Evolutionary conservation across 305 asterid species (phyloP).

Genomic region (Ilex paraguariensis): DNA sequence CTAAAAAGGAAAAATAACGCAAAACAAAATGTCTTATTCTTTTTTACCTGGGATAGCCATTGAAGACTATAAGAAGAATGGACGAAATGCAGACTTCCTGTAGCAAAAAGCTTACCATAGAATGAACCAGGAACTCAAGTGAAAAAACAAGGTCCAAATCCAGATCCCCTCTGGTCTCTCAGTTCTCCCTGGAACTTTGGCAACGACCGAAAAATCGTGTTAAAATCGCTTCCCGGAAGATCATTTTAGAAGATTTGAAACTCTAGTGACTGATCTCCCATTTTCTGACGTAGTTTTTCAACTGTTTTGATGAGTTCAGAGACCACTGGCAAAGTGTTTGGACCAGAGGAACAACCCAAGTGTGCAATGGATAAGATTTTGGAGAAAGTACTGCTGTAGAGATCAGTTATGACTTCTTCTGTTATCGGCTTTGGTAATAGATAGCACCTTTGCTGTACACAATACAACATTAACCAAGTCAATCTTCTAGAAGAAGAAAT

Average conservation of each 20-base stretch:
- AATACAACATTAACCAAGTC: too few species aligned
- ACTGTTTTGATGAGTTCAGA: conserved; percentile 15
- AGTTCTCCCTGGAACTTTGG: conserved; percentile 6
- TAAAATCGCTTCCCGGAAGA: conserved; percentile 23
- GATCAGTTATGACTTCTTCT: conserved; percentile 13
- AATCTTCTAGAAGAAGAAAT: too few species aligned
- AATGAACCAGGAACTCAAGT: conserved; percentile 30
- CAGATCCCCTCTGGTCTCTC: background rate
- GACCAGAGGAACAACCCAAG: conserved; percentile 27
- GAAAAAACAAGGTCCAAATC: conserved; percentile 13
- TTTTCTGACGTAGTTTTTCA: conserved; percentile 5
- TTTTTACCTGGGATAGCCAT: conserved; percentile 41
- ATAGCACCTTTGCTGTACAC: conserved; percentile 15
- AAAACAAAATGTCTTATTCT: too few species aligned
- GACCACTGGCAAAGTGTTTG: conserved; percentile 17
- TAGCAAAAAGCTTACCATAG: conserved; percentile 27
- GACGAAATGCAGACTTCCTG: conserved; percentile 21
- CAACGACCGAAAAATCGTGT: conserved; percentile 16
- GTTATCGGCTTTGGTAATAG: conserved; percentile 16
- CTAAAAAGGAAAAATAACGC: too few species aligned
- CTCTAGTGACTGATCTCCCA: conserved; percentile 16
- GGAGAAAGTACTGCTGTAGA: conserved; percentile 2
- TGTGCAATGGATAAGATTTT: conserved; percentile 22
- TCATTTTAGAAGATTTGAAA: conserved; percentile 17
- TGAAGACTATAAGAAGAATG: conserved; percentile 31